A percentile compares a stretch with the other conserved stretches of the same genome.
These are phyloP conservation scores for Pythium pectinolyticum DNA, from an alignment of 352 stramenopile species.

Conservation along the genomic window DNA sequence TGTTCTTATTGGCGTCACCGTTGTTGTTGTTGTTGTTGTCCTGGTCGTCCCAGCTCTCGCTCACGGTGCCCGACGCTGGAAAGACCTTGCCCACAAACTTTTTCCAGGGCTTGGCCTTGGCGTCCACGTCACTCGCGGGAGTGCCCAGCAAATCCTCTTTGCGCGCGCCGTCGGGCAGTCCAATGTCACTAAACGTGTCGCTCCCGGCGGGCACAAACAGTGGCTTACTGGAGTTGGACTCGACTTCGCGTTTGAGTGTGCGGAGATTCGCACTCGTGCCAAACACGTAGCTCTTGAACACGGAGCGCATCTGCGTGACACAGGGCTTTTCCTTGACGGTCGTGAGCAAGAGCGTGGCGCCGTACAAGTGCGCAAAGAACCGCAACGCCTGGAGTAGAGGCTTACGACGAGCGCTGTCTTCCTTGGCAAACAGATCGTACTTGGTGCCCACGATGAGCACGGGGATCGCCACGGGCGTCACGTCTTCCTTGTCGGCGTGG, in stretches of 20 bases:
- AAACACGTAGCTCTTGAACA: constrained; percentile 72
- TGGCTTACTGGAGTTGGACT: constrained; percentile 49
- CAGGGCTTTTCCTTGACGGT: constrained; percentile 87
- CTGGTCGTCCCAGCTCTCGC: constrained; percentile 32
- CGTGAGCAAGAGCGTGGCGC: constrained; percentile 85
- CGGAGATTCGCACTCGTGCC: constrained; percentile 41
- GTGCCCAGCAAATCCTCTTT: constrained; percentile 43
- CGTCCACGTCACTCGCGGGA: constrained; percentile 50
- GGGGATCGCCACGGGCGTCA: constrained; percentile 71
- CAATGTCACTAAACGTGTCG: constrained; percentile 79
- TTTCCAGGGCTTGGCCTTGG: constrained; percentile 68
- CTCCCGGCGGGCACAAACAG: constrained; percentile 70
- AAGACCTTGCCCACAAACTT: constrained; percentile 71
- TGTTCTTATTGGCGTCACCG: constrained; percentile 25
- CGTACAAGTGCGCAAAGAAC: constrained; percentile 85
- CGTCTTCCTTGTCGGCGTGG: constrained; percentile 75
- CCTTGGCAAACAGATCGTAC: constrained; percentile 85
- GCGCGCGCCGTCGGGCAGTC: constrained; percentile 54
- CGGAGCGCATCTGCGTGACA: constrained; percentile 56
- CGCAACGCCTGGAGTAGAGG: constrained; percentile 80
- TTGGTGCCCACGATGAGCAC: constrained; percentile 89
- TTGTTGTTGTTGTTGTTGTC: constrained; percentile 33
- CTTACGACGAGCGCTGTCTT: constrained; percentile 87
- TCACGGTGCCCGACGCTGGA: constrained; percentile 38
- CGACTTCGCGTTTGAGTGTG: constrained; percentile 59